Evolutionary conservation across 2,329 filamentous ascomycete species (phyloP).

Genomic region (Kalmusia sp.): DNA sequence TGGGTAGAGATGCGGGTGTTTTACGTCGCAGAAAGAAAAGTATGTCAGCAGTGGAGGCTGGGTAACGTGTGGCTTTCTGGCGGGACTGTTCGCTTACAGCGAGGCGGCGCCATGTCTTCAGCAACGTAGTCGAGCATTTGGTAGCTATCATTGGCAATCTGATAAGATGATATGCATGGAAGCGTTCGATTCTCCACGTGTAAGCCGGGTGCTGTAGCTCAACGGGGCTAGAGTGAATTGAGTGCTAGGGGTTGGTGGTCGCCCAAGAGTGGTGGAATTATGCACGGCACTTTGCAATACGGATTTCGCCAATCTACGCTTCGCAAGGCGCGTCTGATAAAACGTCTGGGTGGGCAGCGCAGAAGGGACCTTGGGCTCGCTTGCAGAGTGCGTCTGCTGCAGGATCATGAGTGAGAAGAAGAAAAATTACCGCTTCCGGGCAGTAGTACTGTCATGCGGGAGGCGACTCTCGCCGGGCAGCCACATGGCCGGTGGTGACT

Average conservation of each 20-base stretch:
- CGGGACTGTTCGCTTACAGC: background rate
- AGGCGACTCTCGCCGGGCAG: background rate
- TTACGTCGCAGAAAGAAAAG: background rate
- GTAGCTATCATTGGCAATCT: slow-evolving; percentile 6
- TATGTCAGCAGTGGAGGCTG: slow-evolving; percentile 5
- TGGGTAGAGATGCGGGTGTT: background rate
- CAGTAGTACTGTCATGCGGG: slow-evolving; percentile 3
- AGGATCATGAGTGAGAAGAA: slow-evolving; percentile 4
- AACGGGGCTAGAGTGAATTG: slow-evolving; percentile 8
- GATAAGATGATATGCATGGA: slow-evolving; percentile 12
- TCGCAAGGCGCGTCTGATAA: background rate
- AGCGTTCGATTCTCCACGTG: slow-evolving; percentile 22
- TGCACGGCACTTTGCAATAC: background rate
- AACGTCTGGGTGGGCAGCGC: background rate
- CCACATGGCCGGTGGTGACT: too few species aligned
- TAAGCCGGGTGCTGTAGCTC: slow-evolving; percentile 17
- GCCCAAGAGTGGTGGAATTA: slow-evolving; percentile 9
- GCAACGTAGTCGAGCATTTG: background rate
- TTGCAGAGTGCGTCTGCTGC: background rate
- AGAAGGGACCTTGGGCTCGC: background rate
- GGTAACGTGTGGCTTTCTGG: background rate
- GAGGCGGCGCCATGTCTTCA: slow-evolving; percentile 15
- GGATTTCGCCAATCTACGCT: background rate
- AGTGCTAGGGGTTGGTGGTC: background rate
- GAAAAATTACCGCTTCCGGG: slow-evolving; percentile 13